Base-by-base conservation (phyloP, 2,329 filamentous ascomycete species). In the Myriosclerotinia duriaeana region DNA sequence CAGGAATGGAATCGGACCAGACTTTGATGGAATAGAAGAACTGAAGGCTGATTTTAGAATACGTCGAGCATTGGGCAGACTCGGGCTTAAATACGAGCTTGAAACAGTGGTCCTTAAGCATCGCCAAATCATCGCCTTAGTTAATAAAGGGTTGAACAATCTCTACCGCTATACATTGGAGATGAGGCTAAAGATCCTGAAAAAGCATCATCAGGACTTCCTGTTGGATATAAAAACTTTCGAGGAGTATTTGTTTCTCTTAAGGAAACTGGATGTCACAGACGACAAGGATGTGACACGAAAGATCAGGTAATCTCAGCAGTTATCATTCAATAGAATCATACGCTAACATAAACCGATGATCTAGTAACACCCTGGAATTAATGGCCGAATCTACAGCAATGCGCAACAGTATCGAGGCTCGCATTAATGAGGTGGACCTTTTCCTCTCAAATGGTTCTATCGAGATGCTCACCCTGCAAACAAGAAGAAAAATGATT, bases 91-190 rank as follows among this genome's bases (percentile, higher is more conserved):
- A 48, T 36, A 26, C 20, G 34, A 60, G 9, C 9, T 38, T 4
- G 56, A 50, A 22, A 4, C n/a, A 17, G 3, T 50, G 22, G 4
- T 22, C 30, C 56, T 60, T 2, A 60, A 36, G 44, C 56, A 60
- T 38, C 56, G 56, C n/a, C 56, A 36, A 6, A 50, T 50, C 12
- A 60, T 60, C 14, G 20, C 56, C 11, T 15, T 36, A 6, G 44
- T 60, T 2, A 60, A 60, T 14, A 50, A 22, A 8, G 7, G 17
- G 1, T 26, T 60, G 30, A 60, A 60, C 3, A 60, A 50, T 48
- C 56, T 60, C 7, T 60, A 26, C 30, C 56, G 56, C 7, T 60
- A 60, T 60, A 60, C 30, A 22, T 22, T 60, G 26, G 44, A 50
- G 2, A 20, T 30, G 3, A 50, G 56, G 12, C 38, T 50, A 12